A percentile compares a stretch with the other conserved stretches of the same genome.
phyloP scores from a whole-genome alignment of 768 basidiomycete genomes.

The Coprinopsis sp. region DNA sequence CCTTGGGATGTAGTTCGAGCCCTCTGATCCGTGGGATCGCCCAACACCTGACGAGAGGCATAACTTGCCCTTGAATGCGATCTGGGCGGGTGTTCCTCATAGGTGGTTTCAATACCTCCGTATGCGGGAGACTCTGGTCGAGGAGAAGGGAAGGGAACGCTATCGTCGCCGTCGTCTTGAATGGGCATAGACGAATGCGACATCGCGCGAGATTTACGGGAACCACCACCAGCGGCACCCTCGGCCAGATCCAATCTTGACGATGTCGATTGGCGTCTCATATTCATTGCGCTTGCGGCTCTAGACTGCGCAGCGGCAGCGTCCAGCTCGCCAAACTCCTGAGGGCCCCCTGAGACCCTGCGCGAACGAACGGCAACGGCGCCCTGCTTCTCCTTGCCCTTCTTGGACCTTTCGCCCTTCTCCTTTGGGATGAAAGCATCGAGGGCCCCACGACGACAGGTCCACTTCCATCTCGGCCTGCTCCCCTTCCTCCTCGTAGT shows the following conservation, averaged over 20 bases:
- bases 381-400: constrained; percentile 40
- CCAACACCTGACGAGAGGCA: constrained; percentile 41
- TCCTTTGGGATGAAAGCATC: constrained; percentile 73
- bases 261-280: constrained; percentile 15
- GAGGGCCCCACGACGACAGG: constrained; percentile 79
- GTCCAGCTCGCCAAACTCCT: constrained; percentile 26
- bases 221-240: constrained; percentile 8
- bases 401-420: constrained; percentile 39
- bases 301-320: constrained; percentile 43
- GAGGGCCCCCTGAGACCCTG: constrained; percentile 38
- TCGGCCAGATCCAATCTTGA: constrained; percentile 19
- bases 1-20: constrained; percentile 37
- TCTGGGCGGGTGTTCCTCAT: constrained; percentile 20
- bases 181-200: constrained; percentile 44
- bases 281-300: constrained; percentile 62
- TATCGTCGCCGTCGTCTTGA: constrained; percentile 14
- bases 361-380: constrained; percentile 36
- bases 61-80: constrained; percentile 49
- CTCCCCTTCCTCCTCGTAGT: constrained; percentile 49
- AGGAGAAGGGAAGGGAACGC: constrained; percentile 62
- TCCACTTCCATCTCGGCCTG: constrained; percentile 66
- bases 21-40: constrained; percentile 22
- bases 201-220: constrained; percentile 44
- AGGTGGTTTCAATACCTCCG: constrained; percentile 7
- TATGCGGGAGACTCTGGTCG: constrained; percentile 44